phyloP scores from a whole-genome alignment of 139 green algal species.

The Deuterostichococcus epilithicus region DNA sequence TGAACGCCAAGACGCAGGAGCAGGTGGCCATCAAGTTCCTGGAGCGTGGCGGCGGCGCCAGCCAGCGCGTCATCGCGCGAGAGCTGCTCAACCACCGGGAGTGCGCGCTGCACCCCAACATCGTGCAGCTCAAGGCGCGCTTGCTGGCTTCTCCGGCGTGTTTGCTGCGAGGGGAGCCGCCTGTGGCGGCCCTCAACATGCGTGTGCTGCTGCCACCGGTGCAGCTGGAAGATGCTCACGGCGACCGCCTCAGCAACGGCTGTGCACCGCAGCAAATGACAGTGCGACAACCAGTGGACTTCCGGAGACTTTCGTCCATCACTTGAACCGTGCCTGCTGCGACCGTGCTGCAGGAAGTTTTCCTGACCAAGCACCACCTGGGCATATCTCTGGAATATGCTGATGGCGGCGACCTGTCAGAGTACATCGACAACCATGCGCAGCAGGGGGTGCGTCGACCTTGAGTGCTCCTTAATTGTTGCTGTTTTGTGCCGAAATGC shows the following conservation, averaged over 20 bases:
- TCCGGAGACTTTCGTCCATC: too few relatives aligned
- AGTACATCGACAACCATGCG: conserved; percentile 14
- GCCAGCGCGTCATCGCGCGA: background rate
- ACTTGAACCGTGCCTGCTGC: too few relatives aligned
- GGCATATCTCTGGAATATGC: conserved; percentile 76
- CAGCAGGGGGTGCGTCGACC: background rate
- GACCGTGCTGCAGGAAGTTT: conserved; percentile 16
- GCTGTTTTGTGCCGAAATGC: too few relatives aligned
- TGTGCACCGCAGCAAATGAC: too few relatives aligned
- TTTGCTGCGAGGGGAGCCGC: too few relatives aligned
- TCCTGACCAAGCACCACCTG: conserved; percentile 43
- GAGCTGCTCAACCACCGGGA: conserved; percentile 48
- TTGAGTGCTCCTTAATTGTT: background rate
- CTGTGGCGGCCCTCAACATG: too few relatives aligned
- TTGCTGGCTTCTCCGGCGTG: too few relatives aligned
- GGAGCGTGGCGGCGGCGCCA: conserved; percentile 1
- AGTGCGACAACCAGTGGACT: too few relatives aligned
- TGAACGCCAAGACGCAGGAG: conserved; percentile 27
- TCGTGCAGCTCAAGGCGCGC: conserved; percentile 44
- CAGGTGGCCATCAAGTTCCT: conserved; percentile 16
- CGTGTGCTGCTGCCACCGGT: too few relatives aligned
- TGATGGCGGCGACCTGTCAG: conserved; percentile 65
- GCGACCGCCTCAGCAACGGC: too few relatives aligned
- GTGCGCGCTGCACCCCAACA: conserved; percentile 39
- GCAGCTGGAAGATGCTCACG: too few relatives aligned